Base-by-base conservation (phyloP, 768 basidiomycete species). In the Naematelia aurantialba region DNA sequence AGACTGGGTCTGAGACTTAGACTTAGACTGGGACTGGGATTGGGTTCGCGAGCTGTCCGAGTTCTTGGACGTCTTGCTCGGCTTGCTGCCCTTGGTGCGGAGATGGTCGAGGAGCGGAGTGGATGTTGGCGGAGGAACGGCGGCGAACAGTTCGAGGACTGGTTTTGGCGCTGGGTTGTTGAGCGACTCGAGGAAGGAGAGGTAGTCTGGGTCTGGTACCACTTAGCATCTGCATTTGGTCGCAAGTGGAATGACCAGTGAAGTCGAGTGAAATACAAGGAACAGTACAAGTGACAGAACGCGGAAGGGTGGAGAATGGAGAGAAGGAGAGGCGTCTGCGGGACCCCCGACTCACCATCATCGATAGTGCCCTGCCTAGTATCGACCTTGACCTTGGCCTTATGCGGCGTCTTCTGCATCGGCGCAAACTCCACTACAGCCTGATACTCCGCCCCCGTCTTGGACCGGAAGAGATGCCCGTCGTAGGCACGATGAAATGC, bases 361-460 rank as follows among this genome's bases (percentile, higher is more conserved):
- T 93, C 91, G 55, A 99, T 94, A 0, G 92, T 94, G 0, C 84
- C 89, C 65, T 86, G 87, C 22, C 91, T 81, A 31, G 82, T 83
- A 68, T 99, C 94, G 0, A 76, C 74, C 78, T 94, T 97, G 19
- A 61, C 52, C 56, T 74, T 75, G 8, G 65, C 49, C 24, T 66
- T 67, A 25, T 76, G 85, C 85, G 76, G 87, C 85, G 60, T 82
- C 81, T 91, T 96, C 75, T 91, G 92, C 63, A 87, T 89, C 3
- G 92, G 91, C 0, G 96, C 89, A 70, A 89, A 97, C 77, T 99
- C 94, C 5, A 99, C 91, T 3, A 96, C 81, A 1, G 89, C 92
- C 50, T 87, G 82, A 1, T 85, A 89, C 73, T 94, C 90, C 68
- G 87, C 87, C 14, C 94, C 94, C 61, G 87, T 82, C 81, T 92